Percentiles rank a stretch among this genome's conserved stretches.
Conservation (phyloP, 2,329 filamentous ascomycete species). For the Coniochaeta sp. region DNA sequence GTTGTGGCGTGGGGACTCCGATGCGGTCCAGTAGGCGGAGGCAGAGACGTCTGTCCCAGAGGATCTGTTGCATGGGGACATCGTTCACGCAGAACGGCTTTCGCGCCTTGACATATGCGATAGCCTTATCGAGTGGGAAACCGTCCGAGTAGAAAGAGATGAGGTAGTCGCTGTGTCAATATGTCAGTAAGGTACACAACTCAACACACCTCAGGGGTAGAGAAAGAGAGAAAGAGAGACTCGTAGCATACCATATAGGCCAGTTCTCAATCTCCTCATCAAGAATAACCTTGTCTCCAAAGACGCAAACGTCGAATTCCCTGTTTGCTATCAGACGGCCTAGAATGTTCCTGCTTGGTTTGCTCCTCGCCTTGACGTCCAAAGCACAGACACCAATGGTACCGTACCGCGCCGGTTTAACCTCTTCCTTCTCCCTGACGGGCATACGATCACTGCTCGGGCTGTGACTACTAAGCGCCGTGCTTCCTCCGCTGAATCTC, state of each 20-base stretch:
- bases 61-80: constrained; percentile 89
- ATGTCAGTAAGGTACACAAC: constrained; percentile 8
- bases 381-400: constrained; percentile 91
- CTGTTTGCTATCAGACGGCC: constrained; percentile 83
- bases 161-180: constrained; percentile 62
- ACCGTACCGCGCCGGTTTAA: constrained; percentile 55
- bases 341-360: constrained; percentile 92
- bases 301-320: constrained; percentile 95
- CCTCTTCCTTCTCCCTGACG: constrained; percentile 52
- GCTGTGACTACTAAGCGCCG: constrained; percentile 73
- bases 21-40: constrained; percentile 82
- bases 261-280: constrained; percentile 96
- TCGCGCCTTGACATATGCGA: constrained; percentile 85
- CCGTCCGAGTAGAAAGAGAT: constrained; percentile 99
- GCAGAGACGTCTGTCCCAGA: constrained; percentile 93
- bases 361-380: constrained; percentile 92
- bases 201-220: constrained; percentile 7
- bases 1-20: constrained; percentile 78
- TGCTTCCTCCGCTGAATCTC: constrained; percentile 68
- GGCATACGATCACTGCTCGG: constrained; percentile 62
- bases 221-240: neutral
- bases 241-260: constrained; percentile 64
- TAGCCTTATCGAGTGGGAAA: constrained; percentile 93
- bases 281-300: constrained; percentile 96
- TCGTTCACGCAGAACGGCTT: constrained; percentile 98